Evolutionary conservation across 768 basidiomycete genomes (phyloP).

Genomic region (Mycena rebaudengoi): DNA sequence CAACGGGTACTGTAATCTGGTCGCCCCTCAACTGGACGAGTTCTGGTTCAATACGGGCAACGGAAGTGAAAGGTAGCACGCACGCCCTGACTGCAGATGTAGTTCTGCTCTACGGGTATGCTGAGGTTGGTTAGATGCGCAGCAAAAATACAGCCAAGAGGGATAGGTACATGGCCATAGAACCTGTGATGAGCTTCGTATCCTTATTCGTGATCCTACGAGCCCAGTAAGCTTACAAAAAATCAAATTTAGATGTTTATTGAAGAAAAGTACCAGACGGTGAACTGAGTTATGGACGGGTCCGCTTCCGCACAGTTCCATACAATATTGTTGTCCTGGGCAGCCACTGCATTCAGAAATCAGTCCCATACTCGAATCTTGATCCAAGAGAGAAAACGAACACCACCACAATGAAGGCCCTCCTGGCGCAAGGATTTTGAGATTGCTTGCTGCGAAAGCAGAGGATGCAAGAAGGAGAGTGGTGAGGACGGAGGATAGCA

Average conservation of each 20-base stretch:
- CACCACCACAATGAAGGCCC: too few species aligned
- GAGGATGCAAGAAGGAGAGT: too few species aligned
- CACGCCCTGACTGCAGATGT: conserved; percentile 18
- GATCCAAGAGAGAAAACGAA: too few species aligned
- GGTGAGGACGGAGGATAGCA: too few species aligned
- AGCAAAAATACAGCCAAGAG: background rate
- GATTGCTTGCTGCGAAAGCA: too few species aligned
- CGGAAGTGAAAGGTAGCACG: too few species aligned
- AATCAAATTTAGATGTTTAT: background rate
- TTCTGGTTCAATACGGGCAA: too few species aligned
- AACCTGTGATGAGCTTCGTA: conserved; percentile 10
- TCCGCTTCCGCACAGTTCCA: conserved; percentile 13
- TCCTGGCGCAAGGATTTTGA: too few species aligned
- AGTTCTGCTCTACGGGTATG: conserved; percentile 23
- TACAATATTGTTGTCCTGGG: conserved; percentile 19
- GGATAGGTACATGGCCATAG: conserved; percentile 9
- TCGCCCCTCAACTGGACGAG: too few species aligned
- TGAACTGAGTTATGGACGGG: background rate
- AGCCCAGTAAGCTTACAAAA: background rate
- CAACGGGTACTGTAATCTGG: conserved; percentile 4
- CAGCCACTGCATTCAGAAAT: conserved; percentile 8
- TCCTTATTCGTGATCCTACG: conserved; percentile 21
- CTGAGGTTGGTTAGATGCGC: background rate
- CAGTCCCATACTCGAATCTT: too few species aligned
- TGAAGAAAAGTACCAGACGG: conserved; percentile 8